Base-by-base conservation (phyloP, 2,329 filamentous ascomycete genomes). In the Fusarium sp. region DNA sequence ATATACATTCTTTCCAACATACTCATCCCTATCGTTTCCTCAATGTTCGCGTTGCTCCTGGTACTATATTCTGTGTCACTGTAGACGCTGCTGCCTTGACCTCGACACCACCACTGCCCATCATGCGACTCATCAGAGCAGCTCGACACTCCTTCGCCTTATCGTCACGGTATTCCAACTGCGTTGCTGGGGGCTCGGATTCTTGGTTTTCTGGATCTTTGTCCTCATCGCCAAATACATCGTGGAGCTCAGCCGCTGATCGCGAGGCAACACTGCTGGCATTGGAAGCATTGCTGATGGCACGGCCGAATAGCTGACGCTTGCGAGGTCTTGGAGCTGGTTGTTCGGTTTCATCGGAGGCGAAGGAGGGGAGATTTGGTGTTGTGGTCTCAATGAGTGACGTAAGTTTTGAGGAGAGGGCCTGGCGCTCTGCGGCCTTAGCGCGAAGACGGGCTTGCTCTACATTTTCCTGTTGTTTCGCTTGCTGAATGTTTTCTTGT, bases 271-370 rank as follows among this genome's bases (percentile, higher is more conserved):
- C 77, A 57, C 81, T 86, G 58, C 86, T 88, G 9, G 82, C 82
- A 2, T 84, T 85, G 5, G 88, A 90, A 5, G 84, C 84, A 74
- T 90, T 90, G 80, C 88, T 90, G 33, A 87, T 79, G 6, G 87
- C 89, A 15, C 89, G 86, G 9, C 89, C 89, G 6, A 91, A 81
- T 62, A 91, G 86, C 59, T 85, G 83, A 15, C 87, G 85, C 56
- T 84, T 82, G 3, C 84, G 72, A 59, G 80, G 73, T 22, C 78
- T 71, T 58, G 78, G 47, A 20, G 67, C 39, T 39, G 67, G 50
- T 39, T 58, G 62, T 45, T 72, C 67, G 13, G 54, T 63, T 45
- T 68, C 70, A 35, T 73, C 70, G 10, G 70, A 67, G 8, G 64
- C 57, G 22, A 71, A 72, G 17, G 67, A 73, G 22, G 65, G 63